Conservation (phyloP, 2,329 filamentous ascomycete species). For the Parasarocladium wereldwijsianum region DNA sequence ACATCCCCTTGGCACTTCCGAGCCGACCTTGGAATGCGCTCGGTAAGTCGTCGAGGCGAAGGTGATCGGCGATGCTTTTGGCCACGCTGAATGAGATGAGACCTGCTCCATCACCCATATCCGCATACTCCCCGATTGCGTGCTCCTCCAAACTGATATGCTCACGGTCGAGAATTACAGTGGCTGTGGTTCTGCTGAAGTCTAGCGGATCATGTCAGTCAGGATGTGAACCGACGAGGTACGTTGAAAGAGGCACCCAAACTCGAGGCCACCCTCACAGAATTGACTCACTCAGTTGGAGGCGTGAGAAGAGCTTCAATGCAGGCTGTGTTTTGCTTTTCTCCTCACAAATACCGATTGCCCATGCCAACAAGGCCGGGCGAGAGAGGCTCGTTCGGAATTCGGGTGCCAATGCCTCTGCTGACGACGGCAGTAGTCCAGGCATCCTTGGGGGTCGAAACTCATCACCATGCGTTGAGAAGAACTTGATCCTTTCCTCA, state of each 20-base stretch:
- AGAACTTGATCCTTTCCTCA: conserved; percentile 34
- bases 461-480: conserved; percentile 34
- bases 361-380: conserved; percentile 33
- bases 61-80: conserved; percentile 28
- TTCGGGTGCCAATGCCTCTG: conserved; percentile 9
- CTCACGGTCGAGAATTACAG: conserved; percentile 25
- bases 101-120: conserved; percentile 55
- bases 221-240: too few species aligned
- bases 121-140: conserved; percentile 23
- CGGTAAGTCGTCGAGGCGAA: conserved; percentile 40
- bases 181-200: conserved; percentile 34
- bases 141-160: conserved; percentile 26
- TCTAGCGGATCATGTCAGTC: too few species aligned
- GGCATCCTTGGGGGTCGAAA: conserved; percentile 15
- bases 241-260: too few species aligned
- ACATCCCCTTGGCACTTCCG: conserved; percentile 61
- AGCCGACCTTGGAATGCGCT: conserved; percentile 56
- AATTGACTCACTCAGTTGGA: conserved; percentile 42
- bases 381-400: conserved; percentile 20
- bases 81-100: conserved; percentile 48
- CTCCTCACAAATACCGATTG: conserved; percentile 25
- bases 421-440: conserved; percentile 9
- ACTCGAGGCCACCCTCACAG: too few species aligned
- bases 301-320: conserved; percentile 43
- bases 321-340: conserved; percentile 29